A percentile compares a stretch with the other conserved stretches of the same genome.
Conservation (phyloP, 176 grass and related monocot genomes). For the Musa schizocarpa region DNA sequence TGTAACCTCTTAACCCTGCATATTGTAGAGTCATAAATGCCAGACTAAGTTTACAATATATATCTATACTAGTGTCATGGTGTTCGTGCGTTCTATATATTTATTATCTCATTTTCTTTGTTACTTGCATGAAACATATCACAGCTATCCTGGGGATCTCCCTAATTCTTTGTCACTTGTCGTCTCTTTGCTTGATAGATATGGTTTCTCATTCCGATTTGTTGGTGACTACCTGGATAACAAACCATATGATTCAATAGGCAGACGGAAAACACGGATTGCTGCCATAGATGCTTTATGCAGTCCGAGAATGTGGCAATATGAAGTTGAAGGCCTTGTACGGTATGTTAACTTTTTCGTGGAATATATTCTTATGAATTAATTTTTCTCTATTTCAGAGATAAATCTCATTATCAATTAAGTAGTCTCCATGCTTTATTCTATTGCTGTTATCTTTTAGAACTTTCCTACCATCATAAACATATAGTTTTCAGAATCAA, state of each 20-base stretch:
- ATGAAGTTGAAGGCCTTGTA: conserved; percentile 46
- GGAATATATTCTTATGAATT: not conserved
- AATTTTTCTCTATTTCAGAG: no score
- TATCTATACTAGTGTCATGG: no score
- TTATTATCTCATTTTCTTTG: not conserved
- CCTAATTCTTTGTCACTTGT: not conserved
- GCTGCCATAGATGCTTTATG: conserved; percentile 82
- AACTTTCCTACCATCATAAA: not conserved
- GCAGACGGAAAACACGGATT: conserved; percentile 69
- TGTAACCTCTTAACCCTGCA: not conserved
- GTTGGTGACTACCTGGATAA: conserved; percentile 60
- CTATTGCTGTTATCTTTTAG: not conserved
- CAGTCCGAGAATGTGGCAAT: conserved; percentile 49
- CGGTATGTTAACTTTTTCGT: conserved; percentile 35
- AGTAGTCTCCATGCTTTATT: not conserved
- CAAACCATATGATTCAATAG: conserved; percentile 55
- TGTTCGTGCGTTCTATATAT: not conserved
- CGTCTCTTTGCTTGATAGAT: conserved; percentile 30
- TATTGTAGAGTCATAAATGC: not conserved
- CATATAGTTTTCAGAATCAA: not conserved
- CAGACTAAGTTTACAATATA: not conserved
- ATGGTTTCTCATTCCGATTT: conserved; percentile 76
- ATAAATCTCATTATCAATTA: not conserved
- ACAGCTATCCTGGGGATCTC: not conserved
- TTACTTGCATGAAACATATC: not conserved